phyloP scores from a whole-genome alignment of 164 flowering plant species.

The Vitis amurensis region DNA sequence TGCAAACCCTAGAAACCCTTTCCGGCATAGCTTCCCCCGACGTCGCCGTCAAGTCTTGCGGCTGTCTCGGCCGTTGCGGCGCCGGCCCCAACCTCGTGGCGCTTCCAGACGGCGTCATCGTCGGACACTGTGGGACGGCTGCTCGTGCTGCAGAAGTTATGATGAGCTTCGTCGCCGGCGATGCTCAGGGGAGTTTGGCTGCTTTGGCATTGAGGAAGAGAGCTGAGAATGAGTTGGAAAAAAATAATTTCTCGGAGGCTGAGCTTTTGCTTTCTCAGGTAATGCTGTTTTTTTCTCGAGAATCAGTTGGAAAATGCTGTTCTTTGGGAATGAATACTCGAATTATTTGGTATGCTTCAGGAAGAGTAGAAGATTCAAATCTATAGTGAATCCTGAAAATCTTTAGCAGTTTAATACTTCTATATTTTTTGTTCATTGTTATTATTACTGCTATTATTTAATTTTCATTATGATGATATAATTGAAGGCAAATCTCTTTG shows the following conservation, averaged over 20 bases:
- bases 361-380: no score
- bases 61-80: constrained; percentile 89
- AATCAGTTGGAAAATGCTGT: neutral
- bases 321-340: no score
- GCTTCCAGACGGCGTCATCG: constrained; percentile 48
- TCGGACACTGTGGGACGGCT: constrained; percentile 64
- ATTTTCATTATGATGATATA: no score
- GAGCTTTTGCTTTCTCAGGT: constrained; percentile 68
- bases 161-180: constrained; percentile 3
- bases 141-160: constrained; percentile 1
- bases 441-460: no score
- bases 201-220: constrained; percentile 79
- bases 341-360: no score
- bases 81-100: constrained; percentile 81
- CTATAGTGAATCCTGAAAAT: no score
- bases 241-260: constrained; percentile 48
- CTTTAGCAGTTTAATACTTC: no score
- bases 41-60: constrained; percentile 65
- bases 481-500: no score
- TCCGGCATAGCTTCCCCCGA: constrained; percentile 59
- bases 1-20: constrained; percentile 59
- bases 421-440: no score
- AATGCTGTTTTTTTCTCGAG: neutral
- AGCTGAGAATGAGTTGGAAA: constrained; percentile 54
- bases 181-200: constrained; percentile 29